A percentile compares a stretch with the other conserved stretches of the same genome.
Evolutionary conservation across 2,329 filamentous ascomycete genomes (phyloP).

Genomic region (Blumeria graminis): DNA sequence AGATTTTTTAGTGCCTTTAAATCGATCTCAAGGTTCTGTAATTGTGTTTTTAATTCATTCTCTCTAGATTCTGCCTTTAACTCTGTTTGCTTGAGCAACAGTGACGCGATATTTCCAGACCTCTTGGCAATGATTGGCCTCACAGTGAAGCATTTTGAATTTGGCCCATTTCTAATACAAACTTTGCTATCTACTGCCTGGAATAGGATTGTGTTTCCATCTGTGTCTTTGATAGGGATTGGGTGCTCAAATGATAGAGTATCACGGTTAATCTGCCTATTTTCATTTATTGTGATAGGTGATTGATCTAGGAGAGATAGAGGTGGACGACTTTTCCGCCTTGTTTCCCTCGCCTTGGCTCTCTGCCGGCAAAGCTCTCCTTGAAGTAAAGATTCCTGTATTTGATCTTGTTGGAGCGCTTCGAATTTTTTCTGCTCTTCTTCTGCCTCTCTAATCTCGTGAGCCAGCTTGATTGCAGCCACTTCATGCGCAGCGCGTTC

Average conservation of each 20-base stretch:
- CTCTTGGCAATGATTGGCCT: constrained; percentile 31
- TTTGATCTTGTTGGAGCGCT: constrained; percentile 41
- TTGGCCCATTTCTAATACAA: constrained; percentile 36
- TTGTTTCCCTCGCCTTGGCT: constrained; percentile 37
- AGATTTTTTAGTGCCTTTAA: constrained; percentile 54
- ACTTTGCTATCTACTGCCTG: constrained; percentile 46
- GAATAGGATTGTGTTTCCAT: constrained; percentile 41
- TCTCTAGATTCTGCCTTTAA: constrained; percentile 34
- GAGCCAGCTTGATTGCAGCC: constrained; percentile 33
- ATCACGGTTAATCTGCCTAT: constrained; percentile 15
- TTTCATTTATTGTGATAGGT: constrained; percentile 10
- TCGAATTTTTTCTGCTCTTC: constrained; percentile 27
- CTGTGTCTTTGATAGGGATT: constrained; percentile 35
- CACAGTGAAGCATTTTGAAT: constrained; percentile 48
- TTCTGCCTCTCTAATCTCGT: constrained; percentile 22
- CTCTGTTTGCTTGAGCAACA: constrained; percentile 50
- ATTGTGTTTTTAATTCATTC: constrained; percentile 45
- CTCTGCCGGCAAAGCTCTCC: constrained; percentile 46
- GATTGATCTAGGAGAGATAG: constrained; percentile 9
- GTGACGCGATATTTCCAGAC: constrained; percentile 28
- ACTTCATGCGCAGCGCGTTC: constrained; percentile 69
- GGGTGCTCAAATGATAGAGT: constrained; percentile 40
- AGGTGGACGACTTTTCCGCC: constrained; percentile 29
- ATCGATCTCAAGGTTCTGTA: constrained; percentile 52
- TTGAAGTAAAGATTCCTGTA: constrained; percentile 45